Conservation (phyloP, 2,329 filamentous ascomycete species). For the Thelonectria olida region DNA sequence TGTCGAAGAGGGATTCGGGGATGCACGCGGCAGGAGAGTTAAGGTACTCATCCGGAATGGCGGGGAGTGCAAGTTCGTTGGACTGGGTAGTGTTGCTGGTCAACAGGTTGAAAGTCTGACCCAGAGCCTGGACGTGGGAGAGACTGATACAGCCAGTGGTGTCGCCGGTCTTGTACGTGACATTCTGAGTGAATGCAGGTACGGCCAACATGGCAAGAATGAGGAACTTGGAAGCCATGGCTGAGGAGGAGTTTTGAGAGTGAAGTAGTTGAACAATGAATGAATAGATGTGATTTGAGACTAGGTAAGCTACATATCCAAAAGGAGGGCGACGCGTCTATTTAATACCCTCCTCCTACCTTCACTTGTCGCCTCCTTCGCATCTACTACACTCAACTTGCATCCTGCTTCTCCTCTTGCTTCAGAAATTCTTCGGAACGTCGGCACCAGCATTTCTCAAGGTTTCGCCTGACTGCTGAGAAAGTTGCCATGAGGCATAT, state of each 20-base stretch:
- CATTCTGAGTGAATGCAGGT: constrained; percentile 2
- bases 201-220: constrained; percentile 11
- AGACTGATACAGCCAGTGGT: constrained; percentile 15
- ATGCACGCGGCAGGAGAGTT: constrained; percentile 21
- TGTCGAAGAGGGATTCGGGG: constrained; percentile 23
- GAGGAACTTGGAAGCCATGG: constrained; percentile 17
- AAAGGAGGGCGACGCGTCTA: background rate
- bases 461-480: background rate
- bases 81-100: background rate
- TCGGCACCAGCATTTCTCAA: background rate
- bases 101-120: constrained; percentile 20
- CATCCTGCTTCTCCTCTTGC: background rate
- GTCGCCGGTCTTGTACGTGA: constrained; percentile 9
- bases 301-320: background rate
- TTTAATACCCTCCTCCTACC: background rate
- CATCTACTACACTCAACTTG: background rate
- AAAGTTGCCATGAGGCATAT: background rate
- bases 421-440: background rate
- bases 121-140: constrained; percentile 24
- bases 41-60: constrained; percentile 13
- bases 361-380: background rate
- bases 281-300: background rate
- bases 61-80: background rate
- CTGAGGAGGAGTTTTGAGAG: background rate
- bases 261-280: fast-evolving